Evolutionary conservation across 2,329 filamentous ascomycete species (phyloP), one percentile per base, ranked within the genome.

Genomic region (Bipolaris cookei): DNA sequence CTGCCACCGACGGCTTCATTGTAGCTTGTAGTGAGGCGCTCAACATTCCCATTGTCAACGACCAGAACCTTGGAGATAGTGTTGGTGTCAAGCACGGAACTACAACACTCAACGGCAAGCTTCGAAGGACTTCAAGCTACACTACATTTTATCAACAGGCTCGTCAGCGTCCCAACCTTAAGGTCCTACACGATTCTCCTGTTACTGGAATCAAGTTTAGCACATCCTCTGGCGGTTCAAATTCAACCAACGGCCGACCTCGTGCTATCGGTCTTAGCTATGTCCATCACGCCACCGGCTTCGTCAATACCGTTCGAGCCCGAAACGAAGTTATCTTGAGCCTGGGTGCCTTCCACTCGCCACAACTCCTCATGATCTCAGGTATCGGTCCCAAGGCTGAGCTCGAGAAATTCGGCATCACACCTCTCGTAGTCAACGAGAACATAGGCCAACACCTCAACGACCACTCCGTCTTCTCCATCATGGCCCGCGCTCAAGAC

Each of bases 311-410:
- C 16, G 67, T 75, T 2, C 65, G 63, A n/a, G 74, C 72, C 7
- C 66, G 51, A 0, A 70, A 68, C 2, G 70, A 70, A 51, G 56
- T 72, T 41, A 70, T 73, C 14, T 42, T 73, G 2, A 68, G 67
- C 35, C 74, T 72, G 23, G 76, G 77, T 7, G 71, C 69, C 2
- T 68, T 77, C 37, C 62, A 69, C 57, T 68, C 64, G 3, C 77
- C 77, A n/a, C 76, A 79, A 42, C 65, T 79, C 0, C 64, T 79
- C 11, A 74, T 77, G 69, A 59, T 78, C 65, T 76, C 25, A 28
- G 78, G 77, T 4, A 71, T 79, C 32, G 78, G 78, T 0, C 70
- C 69, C 0, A 56, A 43, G 7, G 59, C 52, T 1, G 64, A 62
- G 6, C 58, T 76, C 3, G 35, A 69, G 13, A 62, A 63, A 23